phyloP scores from a whole-genome alignment of 2,329 filamentous ascomycete genomes.

The Pseudogymnoascus sp. region DNA sequence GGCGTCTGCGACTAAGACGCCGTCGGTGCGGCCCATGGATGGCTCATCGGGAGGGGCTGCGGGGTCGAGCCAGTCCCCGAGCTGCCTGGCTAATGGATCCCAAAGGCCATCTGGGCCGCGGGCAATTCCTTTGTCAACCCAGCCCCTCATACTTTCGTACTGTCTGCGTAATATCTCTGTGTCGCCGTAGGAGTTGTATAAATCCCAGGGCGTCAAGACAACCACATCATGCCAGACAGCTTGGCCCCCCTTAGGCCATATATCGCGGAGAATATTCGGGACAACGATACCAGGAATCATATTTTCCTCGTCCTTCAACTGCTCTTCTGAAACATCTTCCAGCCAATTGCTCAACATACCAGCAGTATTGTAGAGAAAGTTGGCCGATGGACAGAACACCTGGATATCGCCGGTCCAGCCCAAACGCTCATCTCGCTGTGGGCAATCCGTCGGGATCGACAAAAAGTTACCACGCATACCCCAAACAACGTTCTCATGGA shows the following conservation, averaged over 20 bases:
- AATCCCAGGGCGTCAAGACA: slow-evolving; percentile 34
- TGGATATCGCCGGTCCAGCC: slow-evolving; percentile 42
- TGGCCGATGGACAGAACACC: slow-evolving; percentile 36
- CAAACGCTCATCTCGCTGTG: slow-evolving; percentile 39
- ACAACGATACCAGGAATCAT: slow-evolving; percentile 15
- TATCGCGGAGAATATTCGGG: slow-evolving; percentile 15
- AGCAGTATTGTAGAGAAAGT: slow-evolving; percentile 34
- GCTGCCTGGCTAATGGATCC: slow-evolving; percentile 31
- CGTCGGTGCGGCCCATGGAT: slow-evolving; percentile 32
- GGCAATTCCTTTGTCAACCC: slow-evolving; percentile 32
- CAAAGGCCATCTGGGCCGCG: slow-evolving; percentile 33
- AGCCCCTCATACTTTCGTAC: slow-evolving; percentile 33
- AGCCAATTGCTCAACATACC: slow-evolving; percentile 34
- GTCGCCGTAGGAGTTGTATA: slow-evolving; percentile 34
- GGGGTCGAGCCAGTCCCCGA: slow-evolving; percentile 43
- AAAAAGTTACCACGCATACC: slow-evolving; percentile 40
- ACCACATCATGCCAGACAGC: slow-evolving; percentile 37
- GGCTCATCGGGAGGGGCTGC: slow-evolving; percentile 34
- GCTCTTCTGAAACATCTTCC: slow-evolving; percentile 25
- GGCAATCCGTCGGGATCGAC: slow-evolving; percentile 39
- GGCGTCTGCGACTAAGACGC: slow-evolving; percentile 37
- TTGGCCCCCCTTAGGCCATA: slow-evolving; percentile 16
- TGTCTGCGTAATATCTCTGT: slow-evolving; percentile 30
- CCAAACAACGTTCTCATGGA: slow-evolving; percentile 40
- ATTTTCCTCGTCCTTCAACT: neutral